Evolutionary conservation across 2,329 filamentous ascomycete genomes (phyloP), one percentile per base, ranked within the genome.

Genomic region (Aplosporella prunicola): DNA sequence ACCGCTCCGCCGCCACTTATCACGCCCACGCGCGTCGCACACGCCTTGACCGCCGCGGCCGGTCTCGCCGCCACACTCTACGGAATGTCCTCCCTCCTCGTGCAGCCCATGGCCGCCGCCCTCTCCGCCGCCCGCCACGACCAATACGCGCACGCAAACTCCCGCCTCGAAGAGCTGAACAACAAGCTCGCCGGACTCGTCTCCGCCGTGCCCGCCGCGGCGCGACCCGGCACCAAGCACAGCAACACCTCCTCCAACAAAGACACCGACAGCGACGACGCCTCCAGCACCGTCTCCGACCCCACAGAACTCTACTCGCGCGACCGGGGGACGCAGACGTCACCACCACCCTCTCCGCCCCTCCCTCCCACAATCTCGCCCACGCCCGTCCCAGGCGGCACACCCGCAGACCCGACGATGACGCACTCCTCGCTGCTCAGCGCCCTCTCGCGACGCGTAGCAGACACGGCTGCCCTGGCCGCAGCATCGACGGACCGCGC

Each of bases 271-370:
- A 53, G 55, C 11, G 60, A 62, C 18, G 58, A 63, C 25, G 50
- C 58, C n/a, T 64, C 64, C 13, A 69, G 74, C 28, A 51, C 50
- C 10, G 69, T 70, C 48, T 75, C 71, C 9, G 76, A 79, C 46
- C 83, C 84, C 1, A 78, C 80, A 1, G 83, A 89, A 57, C 72
- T 88, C 44, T 91, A 85, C 60, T 82, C 88, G 57, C 76, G 82
- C 30, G 84, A 91, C 52, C 72, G 85, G 42, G 82, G 82, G 45
- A 82, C 83, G 1, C 84, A 91, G 58, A 91, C 84, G 0, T 78
- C 76, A 0, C 68, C 67, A 1, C 47, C 55, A 4, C 56, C 55
- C 18, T 23, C 31, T 32, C 30, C n/a, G 17, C 29, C 25, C 20
- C 32, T 34, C 7, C 35, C 27, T 25, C 39, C 32, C 9, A 43